A percentile compares a stretch with the other conserved stretches of the same genome.
Evolutionary conservation across 2,329 filamentous ascomycete genomes (phyloP).

Genomic region (Beauveria scarabaeidicola): DNA sequence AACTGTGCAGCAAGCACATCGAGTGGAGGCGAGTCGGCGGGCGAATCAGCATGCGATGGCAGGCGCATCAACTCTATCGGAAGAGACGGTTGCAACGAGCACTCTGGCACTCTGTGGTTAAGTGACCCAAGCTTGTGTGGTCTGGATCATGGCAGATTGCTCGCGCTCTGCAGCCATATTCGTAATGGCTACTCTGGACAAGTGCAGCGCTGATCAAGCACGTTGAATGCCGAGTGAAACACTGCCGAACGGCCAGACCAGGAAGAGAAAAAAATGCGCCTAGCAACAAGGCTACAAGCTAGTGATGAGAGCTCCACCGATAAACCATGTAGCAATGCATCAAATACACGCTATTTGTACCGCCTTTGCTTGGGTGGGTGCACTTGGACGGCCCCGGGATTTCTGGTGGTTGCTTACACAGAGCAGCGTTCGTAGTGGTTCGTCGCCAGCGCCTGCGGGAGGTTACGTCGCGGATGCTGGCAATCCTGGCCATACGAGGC

Average conservation of each 20-base stretch:
- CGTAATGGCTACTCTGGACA: neutral
- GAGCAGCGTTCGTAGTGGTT: neutral
- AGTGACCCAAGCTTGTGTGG: neutral
- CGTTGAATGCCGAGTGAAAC: conserved; percentile 3
- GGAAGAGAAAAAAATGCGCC: neutral
- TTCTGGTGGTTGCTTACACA: neutral
- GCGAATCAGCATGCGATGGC: conserved; percentile 1
- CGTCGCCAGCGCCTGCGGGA: neutral
- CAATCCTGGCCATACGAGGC: neutral
- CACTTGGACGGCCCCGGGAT: neutral
- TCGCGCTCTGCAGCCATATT: neutral
- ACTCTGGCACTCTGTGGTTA: neutral
- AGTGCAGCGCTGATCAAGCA: conserved; percentile 4
- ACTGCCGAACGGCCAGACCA: neutral
- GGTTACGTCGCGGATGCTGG: neutral
- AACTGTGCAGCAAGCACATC: neutral
- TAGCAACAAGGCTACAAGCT: conserved; percentile 2
- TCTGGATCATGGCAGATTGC: conserved; percentile 1
- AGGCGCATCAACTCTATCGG: conserved; percentile 8
- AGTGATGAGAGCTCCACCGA: neutral
- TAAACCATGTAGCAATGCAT: neutral
- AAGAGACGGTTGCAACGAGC: neutral
- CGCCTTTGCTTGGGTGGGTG: neutral
- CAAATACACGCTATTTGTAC: neutral
- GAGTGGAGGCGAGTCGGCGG: neutral